phyloP scores from a whole-genome alignment of 192 early-diverging fungal genomes.

The Backusella sp. region DNA sequence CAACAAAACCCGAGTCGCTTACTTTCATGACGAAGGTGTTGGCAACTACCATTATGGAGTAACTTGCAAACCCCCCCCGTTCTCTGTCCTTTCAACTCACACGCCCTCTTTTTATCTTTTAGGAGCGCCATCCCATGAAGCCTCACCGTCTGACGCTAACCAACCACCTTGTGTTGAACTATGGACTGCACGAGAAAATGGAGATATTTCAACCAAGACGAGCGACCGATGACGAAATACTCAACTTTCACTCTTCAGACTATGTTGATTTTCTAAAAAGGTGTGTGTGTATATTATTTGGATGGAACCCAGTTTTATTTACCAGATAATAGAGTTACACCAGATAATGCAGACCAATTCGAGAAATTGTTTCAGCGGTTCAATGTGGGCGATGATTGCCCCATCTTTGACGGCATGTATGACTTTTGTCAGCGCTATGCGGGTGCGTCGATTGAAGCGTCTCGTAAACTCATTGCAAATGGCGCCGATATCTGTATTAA shows the following conservation, averaged over 20 bases:
- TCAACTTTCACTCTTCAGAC: constrained; percentile 93
- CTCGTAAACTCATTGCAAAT: constrained; percentile 75
- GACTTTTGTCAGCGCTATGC: constrained; percentile 92
- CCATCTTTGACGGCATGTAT: constrained; percentile 96
- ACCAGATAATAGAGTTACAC: constrained; percentile 53
- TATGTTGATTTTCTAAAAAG: constrained; percentile 97
- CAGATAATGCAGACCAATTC: constrained; percentile 63
- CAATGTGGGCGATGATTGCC: constrained; percentile 98
- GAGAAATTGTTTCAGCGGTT: constrained; percentile 62
- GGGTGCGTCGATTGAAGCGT: constrained; percentile 92
- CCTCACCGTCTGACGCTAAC: constrained; percentile 93
- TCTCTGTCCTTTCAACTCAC: no score
- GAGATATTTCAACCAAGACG: constrained; percentile 80
- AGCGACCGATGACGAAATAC: constrained; percentile 88
- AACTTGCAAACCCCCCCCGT: neutral
- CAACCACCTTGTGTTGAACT: constrained; percentile 91
- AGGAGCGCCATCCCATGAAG: constrained; percentile 81
- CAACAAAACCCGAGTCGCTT: constrained; percentile 64
- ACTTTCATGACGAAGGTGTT: constrained; percentile 75
- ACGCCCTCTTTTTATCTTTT: neutral
- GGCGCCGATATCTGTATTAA: constrained; percentile 93
- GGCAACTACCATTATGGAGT: constrained; percentile 81
- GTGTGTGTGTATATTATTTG: constrained; percentile 15
- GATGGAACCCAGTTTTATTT: neutral
- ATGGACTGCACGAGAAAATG: constrained; percentile 89